These are phyloP conservation scores for Pseudocercospora vitis DNA, from an alignment of 2,329 filamentous ascomycete genomes.

Conservation along the genomic window DNA sequence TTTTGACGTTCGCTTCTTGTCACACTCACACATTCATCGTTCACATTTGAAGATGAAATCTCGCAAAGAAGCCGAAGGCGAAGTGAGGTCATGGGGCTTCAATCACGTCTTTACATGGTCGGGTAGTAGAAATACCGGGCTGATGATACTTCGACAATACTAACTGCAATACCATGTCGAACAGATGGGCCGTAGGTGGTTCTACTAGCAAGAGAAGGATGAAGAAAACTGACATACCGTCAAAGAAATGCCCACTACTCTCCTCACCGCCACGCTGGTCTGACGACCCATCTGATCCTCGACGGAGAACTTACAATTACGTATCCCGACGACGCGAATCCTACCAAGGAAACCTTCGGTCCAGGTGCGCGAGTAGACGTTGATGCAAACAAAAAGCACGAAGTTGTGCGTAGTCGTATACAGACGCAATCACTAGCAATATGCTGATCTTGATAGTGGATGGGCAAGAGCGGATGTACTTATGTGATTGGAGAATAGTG, in stretches of 20 bases:
- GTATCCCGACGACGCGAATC: slow-evolving; percentile 60
- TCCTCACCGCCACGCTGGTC: slow-evolving; percentile 63
- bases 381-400: slow-evolving; percentile 62
- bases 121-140: neutral
- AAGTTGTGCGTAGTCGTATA: slow-evolving; percentile 48
- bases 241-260: slow-evolving; percentile 65
- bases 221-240: slow-evolving; percentile 1
- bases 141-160: neutral
- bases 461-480: slow-evolving; percentile 65
- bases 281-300: slow-evolving; percentile 70
- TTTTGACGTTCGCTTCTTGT: too few relatives aligned
- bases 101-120: slow-evolving; percentile 69
- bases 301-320: slow-evolving; percentile 64
- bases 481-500: slow-evolving; percentile 29
- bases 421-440: neutral
- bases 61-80: slow-evolving; percentile 54
- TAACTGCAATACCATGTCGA: neutral
- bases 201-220: neutral
- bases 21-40: too few relatives aligned
- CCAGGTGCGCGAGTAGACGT: slow-evolving; percentile 66
- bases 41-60: slow-evolving; percentile 30
- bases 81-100: slow-evolving; percentile 71
- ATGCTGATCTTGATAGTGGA: slow-evolving; percentile 46
- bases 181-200: slow-evolving; percentile 61
- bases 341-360: slow-evolving; percentile 59